Conservation (phyloP, 2,329 filamentous ascomycete species). For the Didymella pinodella region DNA sequence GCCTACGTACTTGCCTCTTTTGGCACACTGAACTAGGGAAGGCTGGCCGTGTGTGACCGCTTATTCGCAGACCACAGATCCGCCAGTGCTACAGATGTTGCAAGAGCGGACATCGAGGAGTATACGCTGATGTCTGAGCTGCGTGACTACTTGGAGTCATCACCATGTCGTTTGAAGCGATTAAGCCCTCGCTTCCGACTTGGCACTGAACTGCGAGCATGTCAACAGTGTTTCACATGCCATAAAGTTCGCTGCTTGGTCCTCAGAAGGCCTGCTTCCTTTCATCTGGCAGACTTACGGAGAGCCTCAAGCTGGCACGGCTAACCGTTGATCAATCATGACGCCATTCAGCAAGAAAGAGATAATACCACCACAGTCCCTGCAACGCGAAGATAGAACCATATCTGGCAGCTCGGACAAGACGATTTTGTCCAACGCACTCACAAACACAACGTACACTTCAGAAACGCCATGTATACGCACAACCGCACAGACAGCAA, state of each 20-base stretch:
- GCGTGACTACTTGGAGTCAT: not conserved
- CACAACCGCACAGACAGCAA: not conserved
- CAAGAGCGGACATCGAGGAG: not conserved
- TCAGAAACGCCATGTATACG: conserved; percentile 11
- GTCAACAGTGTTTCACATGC: conserved; percentile 5
- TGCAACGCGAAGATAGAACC: not conserved
- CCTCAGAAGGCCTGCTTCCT: not conserved
- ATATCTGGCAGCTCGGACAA: conserved; percentile 4
- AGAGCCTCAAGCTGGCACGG: not conserved
- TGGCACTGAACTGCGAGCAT: not conserved
- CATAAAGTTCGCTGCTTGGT: conserved; percentile 2
- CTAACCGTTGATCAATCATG: not conserved
- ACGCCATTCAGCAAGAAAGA: not conserved
- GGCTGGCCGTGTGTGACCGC: no score
- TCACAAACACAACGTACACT: conserved; percentile 4
- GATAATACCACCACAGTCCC: not conserved
- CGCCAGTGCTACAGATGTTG: not conserved
- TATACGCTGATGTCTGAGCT: not conserved
- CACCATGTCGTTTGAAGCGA: not conserved
- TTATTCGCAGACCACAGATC: conserved; percentile 6
- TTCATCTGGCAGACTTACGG: not conserved
- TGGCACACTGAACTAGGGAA: not conserved
- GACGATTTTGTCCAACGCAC: not conserved
- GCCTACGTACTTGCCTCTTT: not conserved
- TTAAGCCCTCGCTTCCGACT: conserved; percentile 1